phyloP scores from a whole-genome alignment of 805 yeast genomes.

The Saccharomycopsis guyanensis region DNA sequence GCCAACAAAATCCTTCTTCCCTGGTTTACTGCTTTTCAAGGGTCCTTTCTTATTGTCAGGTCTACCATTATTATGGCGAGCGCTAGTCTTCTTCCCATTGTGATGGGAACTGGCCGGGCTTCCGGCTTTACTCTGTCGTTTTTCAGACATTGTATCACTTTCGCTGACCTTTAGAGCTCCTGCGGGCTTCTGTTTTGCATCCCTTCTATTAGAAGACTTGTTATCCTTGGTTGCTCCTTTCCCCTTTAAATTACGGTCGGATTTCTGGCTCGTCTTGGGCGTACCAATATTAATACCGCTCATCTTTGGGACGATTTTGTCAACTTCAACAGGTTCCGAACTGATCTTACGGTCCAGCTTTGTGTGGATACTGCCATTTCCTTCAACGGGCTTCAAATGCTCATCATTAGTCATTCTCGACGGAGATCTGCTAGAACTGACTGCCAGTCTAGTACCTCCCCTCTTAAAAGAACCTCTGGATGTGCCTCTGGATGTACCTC shows the following conservation, averaged over 20 bases:
- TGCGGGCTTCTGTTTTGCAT: not conserved
- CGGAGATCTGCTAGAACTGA: constrained; percentile 8
- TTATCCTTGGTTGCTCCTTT: not conserved
- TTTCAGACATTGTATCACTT: not conserved
- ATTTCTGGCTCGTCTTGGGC: not conserved
- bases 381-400: not conserved
- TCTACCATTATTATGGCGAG: not conserved
- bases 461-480: constrained; percentile 1
- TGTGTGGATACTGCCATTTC: no score
- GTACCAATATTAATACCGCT: no score
- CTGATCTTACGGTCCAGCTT: no score
- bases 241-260: no score
- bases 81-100: no score
- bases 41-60: not conserved
- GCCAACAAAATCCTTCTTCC: constrained; percentile 7
- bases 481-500: not conserved
- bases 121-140: not conserved
- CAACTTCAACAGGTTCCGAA: no score
- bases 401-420: not conserved
- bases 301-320: no score
- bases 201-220: not conserved
- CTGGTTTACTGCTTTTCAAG: constrained; percentile 3
- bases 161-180: not conserved
- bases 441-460: constrained; percentile 2
- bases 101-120: no score